A percentile compares a stretch with the other conserved stretches of the same genome.
Conservation (phyloP, 2,329 filamentous ascomycete genomes). For the Arthrinium phaeospermum region DNA sequence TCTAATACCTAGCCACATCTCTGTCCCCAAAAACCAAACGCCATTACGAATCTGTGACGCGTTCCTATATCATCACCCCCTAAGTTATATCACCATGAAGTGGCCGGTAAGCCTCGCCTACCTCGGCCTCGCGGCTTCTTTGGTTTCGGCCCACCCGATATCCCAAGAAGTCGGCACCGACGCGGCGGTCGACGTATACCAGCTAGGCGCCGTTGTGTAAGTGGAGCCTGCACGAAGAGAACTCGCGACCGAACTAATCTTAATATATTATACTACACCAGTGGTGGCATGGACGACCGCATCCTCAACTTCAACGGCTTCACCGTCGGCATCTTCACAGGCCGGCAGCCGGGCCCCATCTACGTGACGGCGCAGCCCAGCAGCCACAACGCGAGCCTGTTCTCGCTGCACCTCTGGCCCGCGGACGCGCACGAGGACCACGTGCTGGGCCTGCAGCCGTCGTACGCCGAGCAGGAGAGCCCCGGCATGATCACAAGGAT, state of each 20-base stretch:
- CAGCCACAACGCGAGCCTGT: neutral
- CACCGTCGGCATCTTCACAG: slow-evolving; percentile 10
- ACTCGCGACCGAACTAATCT: no score
- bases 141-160: neutral
- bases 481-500: slow-evolving; percentile 9
- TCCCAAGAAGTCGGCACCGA: neutral
- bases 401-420: slow-evolving; percentile 12
- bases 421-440: slow-evolving; percentile 11
- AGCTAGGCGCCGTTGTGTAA: neutral
- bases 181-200: neutral
- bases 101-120: neutral
- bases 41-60: neutral
- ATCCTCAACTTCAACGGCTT: slow-evolving; percentile 7
- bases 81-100: neutral
- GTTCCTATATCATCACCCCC: neutral
- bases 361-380: slow-evolving; percentile 9
- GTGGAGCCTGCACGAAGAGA: neutral
- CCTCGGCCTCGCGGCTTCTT: neutral
- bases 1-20: neutral
- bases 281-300: neutral
- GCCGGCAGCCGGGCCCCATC: neutral
- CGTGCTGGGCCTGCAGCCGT: slow-evolving; percentile 1
- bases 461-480: neutral
- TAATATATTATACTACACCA: neutral
- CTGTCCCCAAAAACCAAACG: neutral